Conservation (phyloP, 2,329 filamentous ascomycete species). For the Cryoendolithus antarcticus region DNA sequence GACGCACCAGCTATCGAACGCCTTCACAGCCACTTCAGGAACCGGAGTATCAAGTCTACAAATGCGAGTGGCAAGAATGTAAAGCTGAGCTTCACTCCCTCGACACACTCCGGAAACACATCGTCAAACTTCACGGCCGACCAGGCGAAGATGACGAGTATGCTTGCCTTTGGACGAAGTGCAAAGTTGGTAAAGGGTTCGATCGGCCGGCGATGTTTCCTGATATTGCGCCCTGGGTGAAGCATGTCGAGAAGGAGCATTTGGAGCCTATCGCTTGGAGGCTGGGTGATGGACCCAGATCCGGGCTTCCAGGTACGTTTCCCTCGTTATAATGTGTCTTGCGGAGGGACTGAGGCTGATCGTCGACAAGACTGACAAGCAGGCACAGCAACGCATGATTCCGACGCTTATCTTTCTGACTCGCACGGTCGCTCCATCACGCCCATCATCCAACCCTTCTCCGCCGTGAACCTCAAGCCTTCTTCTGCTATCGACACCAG, state of each 20-base stretch:
- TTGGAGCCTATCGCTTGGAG: constrained; percentile 43
- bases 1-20: background rate
- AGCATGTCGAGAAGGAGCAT: constrained; percentile 42
- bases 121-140: constrained; percentile 42
- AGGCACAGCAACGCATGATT: constrained; percentile 9
- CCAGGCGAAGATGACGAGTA: constrained; percentile 23
- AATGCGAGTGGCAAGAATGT: constrained; percentile 48
- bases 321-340: too few species aligned
- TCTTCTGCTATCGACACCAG: background rate
- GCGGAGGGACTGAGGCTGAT: too few species aligned
- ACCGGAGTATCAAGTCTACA: constrained; percentile 35
- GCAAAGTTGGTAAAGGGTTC: constrained; percentile 17
- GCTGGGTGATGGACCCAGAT: constrained; percentile 47
- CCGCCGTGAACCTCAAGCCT: constrained; percentile 4
- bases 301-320: constrained; percentile 43
- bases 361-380: too few species aligned
- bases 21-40: constrained; percentile 4
- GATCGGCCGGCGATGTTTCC: constrained; percentile 22
- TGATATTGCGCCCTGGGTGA: constrained; percentile 31
- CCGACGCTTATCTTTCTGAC: constrained; percentile 38
- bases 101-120: constrained; percentile 45
- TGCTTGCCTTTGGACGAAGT: constrained; percentile 36
- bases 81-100: constrained; percentile 49
- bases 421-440: constrained; percentile 35
- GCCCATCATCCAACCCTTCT: constrained; percentile 21